A percentile compares a stretch with the other conserved stretches of the same genome.
Conservation (phyloP, 2,329 filamentous ascomycete species). For the Ceratocystis cacaofunesta region DNA sequence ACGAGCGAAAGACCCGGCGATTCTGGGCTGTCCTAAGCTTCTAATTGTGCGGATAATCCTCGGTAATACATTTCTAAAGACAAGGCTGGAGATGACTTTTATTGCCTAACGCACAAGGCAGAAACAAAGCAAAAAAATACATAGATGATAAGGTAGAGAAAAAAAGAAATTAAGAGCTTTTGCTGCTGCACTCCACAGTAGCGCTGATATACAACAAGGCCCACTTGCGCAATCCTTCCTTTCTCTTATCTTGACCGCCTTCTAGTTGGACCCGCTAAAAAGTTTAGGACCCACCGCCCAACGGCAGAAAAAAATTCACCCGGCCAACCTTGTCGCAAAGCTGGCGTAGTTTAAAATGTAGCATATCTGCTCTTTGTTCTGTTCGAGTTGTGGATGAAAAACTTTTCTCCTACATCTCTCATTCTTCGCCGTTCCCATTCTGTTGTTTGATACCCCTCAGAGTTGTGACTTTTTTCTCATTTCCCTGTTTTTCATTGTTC, state of each 20-base stretch:
- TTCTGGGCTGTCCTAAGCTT: not conserved
- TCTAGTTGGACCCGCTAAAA: conserved; percentile 17
- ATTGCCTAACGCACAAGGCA: not conserved
- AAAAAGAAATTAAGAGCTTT: not conserved
- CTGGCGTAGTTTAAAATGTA: conserved; percentile 13
- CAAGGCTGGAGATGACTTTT: not conserved
- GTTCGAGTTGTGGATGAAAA: conserved; percentile 1
- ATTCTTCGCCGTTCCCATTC: conserved; percentile 11
- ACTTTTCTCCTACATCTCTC: conserved; percentile 13
- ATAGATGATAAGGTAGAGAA: not conserved
- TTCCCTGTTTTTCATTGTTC: conserved; percentile 14
- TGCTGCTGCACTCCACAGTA: too few species aligned
- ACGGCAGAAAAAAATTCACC: conserved; percentile 22
- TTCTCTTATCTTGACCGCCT: conserved; percentile 25
- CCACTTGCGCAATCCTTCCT: too few species aligned
- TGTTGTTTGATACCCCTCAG: conserved; percentile 18
- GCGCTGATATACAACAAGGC: too few species aligned
- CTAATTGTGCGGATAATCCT: not conserved
- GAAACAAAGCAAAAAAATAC: not conserved
- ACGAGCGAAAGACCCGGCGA: not conserved
- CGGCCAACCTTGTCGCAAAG: conserved; percentile 10
- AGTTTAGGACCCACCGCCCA: conserved; percentile 24
- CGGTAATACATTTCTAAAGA: not conserved
- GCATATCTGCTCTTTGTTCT: conserved; percentile 9
- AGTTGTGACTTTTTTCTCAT: conserved; percentile 6